Evolutionary conservation across 805 yeast species (phyloP).

Genomic region (Scheffersomyces amazonensis): DNA sequence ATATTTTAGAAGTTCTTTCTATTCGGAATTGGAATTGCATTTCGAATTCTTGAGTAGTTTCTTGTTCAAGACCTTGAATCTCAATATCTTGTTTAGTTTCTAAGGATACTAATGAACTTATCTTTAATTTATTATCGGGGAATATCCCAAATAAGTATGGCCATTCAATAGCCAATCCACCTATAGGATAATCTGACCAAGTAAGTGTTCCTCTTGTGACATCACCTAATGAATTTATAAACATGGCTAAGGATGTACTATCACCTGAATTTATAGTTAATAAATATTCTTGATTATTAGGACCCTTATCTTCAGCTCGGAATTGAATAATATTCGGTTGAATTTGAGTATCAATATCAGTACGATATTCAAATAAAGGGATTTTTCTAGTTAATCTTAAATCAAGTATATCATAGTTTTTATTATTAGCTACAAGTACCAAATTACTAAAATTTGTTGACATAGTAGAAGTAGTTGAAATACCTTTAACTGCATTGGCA

Average conservation of each 20-base stretch:
- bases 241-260: slow-evolving; percentile 37
- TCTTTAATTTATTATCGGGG: slow-evolving; percentile 11
- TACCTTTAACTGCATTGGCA: slow-evolving; percentile 22
- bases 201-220: slow-evolving; percentile 41
- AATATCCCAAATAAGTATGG: slow-evolving; percentile 35
- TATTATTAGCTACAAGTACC: slow-evolving; percentile 29
- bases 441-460: slow-evolving; percentile 26
- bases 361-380: slow-evolving; percentile 32
- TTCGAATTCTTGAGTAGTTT: too few relatives aligned
- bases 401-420: slow-evolving; percentile 36
- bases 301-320: slow-evolving; percentile 11
- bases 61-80: too few relatives aligned
- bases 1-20: background rate
- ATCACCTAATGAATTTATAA: slow-evolving; percentile 35
- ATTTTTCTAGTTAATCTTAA: slow-evolving; percentile 28
- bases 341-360: slow-evolving; percentile 7
- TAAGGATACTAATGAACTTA: slow-evolving; percentile 24
- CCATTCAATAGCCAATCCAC: slow-evolving; percentile 32
- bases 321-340: slow-evolving; percentile 24
- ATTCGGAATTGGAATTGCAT: too few relatives aligned
- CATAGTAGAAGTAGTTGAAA: slow-evolving; percentile 23
- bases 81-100: too few relatives aligned
- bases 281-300: slow-evolving; percentile 22
- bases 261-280: slow-evolving; percentile 33
- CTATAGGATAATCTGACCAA: slow-evolving; percentile 37